Evolutionary conservation across 768 basidiomycete genomes (phyloP).

Genomic region (Cystofilobasidium capitatum): DNA sequence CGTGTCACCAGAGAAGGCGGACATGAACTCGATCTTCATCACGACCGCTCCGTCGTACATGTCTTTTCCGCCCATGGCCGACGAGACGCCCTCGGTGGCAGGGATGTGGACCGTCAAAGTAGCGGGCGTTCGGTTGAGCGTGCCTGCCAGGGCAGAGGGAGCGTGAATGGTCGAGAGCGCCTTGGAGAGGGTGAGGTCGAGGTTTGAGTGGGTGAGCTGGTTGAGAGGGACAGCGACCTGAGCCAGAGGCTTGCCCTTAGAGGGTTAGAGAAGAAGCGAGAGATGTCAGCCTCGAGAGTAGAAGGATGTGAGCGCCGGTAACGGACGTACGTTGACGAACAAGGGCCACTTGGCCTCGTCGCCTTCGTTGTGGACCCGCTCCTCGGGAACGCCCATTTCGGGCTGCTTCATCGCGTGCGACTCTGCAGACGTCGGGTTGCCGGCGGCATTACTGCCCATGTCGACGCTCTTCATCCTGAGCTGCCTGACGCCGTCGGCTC

Average conservation of each 20-base stretch:
- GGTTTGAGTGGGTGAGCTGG: background rate
- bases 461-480: background rate
- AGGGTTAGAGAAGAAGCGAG: background rate
- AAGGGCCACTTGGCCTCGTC: background rate
- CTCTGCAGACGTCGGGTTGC: background rate
- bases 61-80: background rate
- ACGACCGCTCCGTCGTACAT: background rate
- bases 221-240: background rate
- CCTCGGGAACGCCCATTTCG: background rate
- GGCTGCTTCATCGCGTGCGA: no score
- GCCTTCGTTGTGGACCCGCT: background rate
- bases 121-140: background rate
- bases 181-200: background rate
- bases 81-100: background rate
- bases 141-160: background rate
- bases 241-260: background rate
- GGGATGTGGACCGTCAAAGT: background rate
- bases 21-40: background rate
- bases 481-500: background rate
- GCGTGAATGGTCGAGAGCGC: background rate
- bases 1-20: slow-evolving; percentile 1
- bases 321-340: background rate
- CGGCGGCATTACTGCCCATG: background rate
- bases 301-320: background rate
- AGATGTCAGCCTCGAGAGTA: background rate